Conservation (phyloP, 2,329 filamentous ascomycete species). For the Fusarium longipes region DNA sequence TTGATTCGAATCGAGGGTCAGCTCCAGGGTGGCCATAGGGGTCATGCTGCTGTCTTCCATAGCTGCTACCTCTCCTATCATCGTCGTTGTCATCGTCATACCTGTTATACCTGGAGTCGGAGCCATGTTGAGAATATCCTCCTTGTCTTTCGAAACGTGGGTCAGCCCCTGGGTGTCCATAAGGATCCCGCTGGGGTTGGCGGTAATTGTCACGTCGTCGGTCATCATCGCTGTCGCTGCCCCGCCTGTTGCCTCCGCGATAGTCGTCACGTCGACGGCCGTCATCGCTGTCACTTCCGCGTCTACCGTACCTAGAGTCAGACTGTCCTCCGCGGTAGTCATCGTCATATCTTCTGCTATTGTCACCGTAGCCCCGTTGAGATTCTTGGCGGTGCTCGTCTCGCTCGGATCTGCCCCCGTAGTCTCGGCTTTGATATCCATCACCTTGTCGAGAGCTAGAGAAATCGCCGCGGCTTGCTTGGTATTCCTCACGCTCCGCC, state of each 20-base stretch:
- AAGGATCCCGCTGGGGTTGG: conserved; percentile 7
- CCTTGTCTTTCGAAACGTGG: conserved; percentile 27
- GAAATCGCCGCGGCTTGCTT: conserved; percentile 21
- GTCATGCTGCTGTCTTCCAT: conserved; percentile 1
- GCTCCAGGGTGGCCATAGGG: conserved; percentile 29
- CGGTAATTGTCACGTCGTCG: conserved; percentile 13
- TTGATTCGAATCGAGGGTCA: conserved; percentile 25
- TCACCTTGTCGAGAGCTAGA: conserved; percentile 8
- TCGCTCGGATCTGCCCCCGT: conserved; percentile 8
- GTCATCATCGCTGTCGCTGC: conserved; percentile 15
- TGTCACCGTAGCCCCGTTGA: conserved; percentile 1
- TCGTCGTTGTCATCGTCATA: conserved; percentile 1
- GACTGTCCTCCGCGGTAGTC: conserved; percentile 10
- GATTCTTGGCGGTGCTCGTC: conserved; percentile 4
- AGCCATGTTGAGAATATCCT: conserved; percentile 8
- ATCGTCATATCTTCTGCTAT: conserved; percentile 8
- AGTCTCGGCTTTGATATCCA: conserved; percentile 20
- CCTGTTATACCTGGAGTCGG: conserved; percentile 2
- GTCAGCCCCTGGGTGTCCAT: conserved; percentile 30
- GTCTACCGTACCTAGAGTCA: background rate
- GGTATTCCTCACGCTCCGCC: conserved; percentile 16
- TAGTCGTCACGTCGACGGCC: background rate
- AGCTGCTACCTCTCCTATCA: conserved; percentile 5
- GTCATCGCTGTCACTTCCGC: background rate
- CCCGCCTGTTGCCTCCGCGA: conserved; percentile 1